Base-by-base conservation (phyloP, 768 basidiomycete genomes). In the Mrakia gelida region DNA sequence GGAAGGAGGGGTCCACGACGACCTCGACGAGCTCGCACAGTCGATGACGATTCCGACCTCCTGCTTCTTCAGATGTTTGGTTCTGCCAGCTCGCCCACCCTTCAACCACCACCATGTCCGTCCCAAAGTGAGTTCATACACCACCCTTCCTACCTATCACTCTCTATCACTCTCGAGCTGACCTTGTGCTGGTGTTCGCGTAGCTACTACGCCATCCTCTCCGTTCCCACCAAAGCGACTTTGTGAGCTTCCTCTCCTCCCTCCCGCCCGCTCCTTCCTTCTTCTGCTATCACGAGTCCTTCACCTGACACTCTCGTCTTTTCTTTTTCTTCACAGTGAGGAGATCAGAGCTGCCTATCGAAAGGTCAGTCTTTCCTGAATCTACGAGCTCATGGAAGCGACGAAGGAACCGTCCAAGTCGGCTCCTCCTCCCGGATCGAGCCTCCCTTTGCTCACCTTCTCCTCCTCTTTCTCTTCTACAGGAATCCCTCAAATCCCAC, bases 401-500 rank as follows among this genome's bases (percentile, higher is more conserved):
- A 34, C 1, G 26, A 23, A 9, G 30, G 6, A 23, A 38, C 5
- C 68, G 68, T 43, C 21, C 38, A 41, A 11, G 70, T 26, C 9
- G 15, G 70, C 70, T 71, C 45, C 49, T 52, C 49, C 49, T 13
- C 11, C 43, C 45, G 28, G 7, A 43, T 23, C n/a, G 38, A 26
- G 21, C 8, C 41, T 10, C 18, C 43, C n/a, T 49, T 8, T 45
- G n/a, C 52, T 32, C 23, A 72, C 32, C 28, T 41, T 30, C 26
- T 26, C 71, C 21, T 30, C 5, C 28, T 15, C 23, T 13, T 28
- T 32, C 28, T 18, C 23, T 45, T 34, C 38, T 11, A 72, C 67
- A 78, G 73, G 77, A 74, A 34, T 70, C 82, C 2, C 80, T 85
- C 26, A 94, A 92, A 84, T 95, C 93, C 1, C 95, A 97, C 83